Percentiles rank a stretch among this genome's conserved stretches.
Evolutionary conservation across 768 basidiomycete species (phyloP).

Genomic region (Jaapia argillacea): DNA sequence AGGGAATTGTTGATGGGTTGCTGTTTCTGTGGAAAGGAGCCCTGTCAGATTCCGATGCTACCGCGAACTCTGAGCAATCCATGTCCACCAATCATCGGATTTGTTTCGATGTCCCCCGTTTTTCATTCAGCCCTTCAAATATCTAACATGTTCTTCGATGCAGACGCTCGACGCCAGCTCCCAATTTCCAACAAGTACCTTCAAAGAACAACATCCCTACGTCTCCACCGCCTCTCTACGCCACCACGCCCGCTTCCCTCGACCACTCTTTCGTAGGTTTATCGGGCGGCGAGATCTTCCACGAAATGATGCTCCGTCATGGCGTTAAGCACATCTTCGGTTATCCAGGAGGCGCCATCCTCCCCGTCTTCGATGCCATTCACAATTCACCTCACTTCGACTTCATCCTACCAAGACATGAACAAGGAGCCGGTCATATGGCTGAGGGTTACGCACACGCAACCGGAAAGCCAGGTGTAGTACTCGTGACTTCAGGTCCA

Average conservation of each 20-base stretch:
- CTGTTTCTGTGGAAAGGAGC: too few species aligned
- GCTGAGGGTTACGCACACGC: conserved; percentile 97
- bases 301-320: conserved; percentile 99
- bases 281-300: conserved; percentile 95
- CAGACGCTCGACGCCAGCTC: conserved; percentile 58
- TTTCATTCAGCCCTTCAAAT: too few species aligned
- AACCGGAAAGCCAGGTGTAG: conserved; percentile 95
- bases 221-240: conserved; percentile 22
- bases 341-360: conserved; percentile 95
- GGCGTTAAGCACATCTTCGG: conserved; percentile 95
- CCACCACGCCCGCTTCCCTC: conserved; percentile 37
- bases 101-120: too few species aligned
- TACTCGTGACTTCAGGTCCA: conserved; percentile 95
- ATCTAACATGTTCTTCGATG: conserved; percentile 4
- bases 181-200: conserved; percentile 41
- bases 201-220: conserved; percentile 27
- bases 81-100: too few species aligned
- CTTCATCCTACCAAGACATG: conserved; percentile 92
- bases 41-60: too few species aligned
- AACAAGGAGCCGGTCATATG: conserved; percentile 99
- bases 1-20: too few species aligned
- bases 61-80: too few species aligned
- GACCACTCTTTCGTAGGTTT: conserved; percentile 88
- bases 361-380: conserved; percentile 99
- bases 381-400: conserved; percentile 93